Percentiles rank a stretch among this genome's conserved stretches.
These are phyloP conservation scores for Diplodia mutila DNA, from an alignment of 2,329 filamentous ascomycete genomes.

Conservation along the genomic window DNA sequence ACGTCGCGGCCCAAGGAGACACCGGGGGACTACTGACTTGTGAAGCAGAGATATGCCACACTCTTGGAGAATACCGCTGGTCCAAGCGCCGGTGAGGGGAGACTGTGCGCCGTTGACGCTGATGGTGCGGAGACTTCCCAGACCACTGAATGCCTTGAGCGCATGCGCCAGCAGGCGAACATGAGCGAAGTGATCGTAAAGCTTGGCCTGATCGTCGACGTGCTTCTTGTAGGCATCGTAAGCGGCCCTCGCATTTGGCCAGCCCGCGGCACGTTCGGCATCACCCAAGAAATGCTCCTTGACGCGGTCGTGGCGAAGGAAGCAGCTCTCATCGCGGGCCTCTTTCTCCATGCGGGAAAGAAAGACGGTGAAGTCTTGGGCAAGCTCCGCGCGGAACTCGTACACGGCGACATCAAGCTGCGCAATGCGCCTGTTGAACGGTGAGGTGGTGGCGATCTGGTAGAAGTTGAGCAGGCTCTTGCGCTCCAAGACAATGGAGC, in stretches of 20 bases:
- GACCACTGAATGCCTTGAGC: background rate
- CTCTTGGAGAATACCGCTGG: background rate
- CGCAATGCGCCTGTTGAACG: slow-evolving; percentile 4
- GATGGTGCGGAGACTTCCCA: background rate
- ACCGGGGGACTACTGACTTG: background rate
- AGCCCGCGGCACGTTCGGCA: background rate
- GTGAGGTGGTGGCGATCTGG: slow-evolving; percentile 16
- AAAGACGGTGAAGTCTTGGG: background rate
- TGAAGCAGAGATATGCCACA: slow-evolving; percentile 12
- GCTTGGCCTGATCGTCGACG: background rate
- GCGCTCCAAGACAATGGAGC: slow-evolving; percentile 25
- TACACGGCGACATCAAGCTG: slow-evolving; percentile 15
- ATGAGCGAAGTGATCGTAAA: slow-evolving; percentile 3
- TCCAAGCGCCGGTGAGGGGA: slow-evolving; percentile 12
- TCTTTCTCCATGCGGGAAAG: slow-evolving; percentile 12
- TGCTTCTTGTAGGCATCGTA: slow-evolving; percentile 2
- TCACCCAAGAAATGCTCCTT: slow-evolving; percentile 11
- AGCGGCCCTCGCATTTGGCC: slow-evolving; percentile 4
- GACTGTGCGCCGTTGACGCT: slow-evolving; percentile 12
- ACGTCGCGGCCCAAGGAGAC: background rate
- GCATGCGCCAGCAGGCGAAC: slow-evolving; percentile 10
- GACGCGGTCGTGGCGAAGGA: slow-evolving; percentile 7
- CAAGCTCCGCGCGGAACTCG: background rate
- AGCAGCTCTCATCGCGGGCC: slow-evolving; percentile 6
- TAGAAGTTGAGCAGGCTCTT: slow-evolving; percentile 27